phyloP scores from a whole-genome alignment of 2,329 filamentous ascomycete genomes.

The Microdochium paspali region DNA sequence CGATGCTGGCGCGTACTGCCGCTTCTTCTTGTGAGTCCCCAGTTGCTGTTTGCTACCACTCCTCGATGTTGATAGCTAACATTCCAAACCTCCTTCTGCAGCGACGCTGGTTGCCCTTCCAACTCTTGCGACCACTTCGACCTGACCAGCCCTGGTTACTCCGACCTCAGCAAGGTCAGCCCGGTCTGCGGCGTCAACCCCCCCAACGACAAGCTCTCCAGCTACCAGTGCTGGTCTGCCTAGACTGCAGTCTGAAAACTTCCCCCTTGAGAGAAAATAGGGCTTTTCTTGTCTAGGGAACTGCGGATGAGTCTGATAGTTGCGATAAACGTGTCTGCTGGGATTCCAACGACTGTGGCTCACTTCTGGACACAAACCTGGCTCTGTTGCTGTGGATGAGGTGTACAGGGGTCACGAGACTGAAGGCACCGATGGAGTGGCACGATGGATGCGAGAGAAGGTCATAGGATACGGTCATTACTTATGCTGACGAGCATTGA shows the following conservation, averaged over 20 bases:
- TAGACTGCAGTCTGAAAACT: not conserved
- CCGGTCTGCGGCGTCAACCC: not conserved
- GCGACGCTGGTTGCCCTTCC: not conserved
- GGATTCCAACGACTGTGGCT: too few relatives aligned
- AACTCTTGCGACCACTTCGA: conserved; percentile 1
- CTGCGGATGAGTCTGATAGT: not conserved
- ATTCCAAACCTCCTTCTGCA: not conserved
- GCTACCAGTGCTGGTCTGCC: not conserved
- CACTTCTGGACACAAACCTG: too few relatives aligned
- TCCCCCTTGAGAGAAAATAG: not conserved
- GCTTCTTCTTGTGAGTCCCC: not conserved
- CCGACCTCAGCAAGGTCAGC: not conserved
- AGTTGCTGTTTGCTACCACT: not conserved
- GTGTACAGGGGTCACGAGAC: too few relatives aligned
- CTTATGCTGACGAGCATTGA: too few relatives aligned
- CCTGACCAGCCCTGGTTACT: not conserved
- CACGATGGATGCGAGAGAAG: too few relatives aligned
- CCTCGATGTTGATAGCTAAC: not conserved
- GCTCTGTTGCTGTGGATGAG: too few relatives aligned
- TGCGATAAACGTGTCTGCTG: too few relatives aligned
- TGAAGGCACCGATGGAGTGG: too few relatives aligned
- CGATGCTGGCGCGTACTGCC: not conserved
- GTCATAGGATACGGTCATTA: too few relatives aligned
- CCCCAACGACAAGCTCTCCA: not conserved
- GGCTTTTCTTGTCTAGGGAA: not conserved